Base-by-base conservation (phyloP, 345 rosid species). In the Rhizophora mangle region DNA sequence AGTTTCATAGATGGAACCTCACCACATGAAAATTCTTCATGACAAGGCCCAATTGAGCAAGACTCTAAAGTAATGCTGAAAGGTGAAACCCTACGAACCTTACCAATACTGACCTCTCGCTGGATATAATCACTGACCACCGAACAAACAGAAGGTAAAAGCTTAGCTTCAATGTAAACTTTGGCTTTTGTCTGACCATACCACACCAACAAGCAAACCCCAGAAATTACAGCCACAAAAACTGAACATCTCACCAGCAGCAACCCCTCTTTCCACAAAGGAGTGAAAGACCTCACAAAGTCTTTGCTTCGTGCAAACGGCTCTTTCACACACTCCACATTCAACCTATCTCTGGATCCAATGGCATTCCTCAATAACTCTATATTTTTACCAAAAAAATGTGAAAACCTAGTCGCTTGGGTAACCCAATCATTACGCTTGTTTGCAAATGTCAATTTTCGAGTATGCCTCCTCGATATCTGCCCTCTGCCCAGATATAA, bases 81-180 rank as follows among this genome's bases (percentile, higher is more conserved):
- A 67, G 97, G 97, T 4, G 98, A 94, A 72, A 94, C 83, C 71
- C 95, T 83, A 27, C 86, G 84, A 56, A 91, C 97, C 82, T 85
- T 94, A 36, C 96, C 96, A 56, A 88, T 82, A 75, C 84, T 86
- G 82, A 94, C 70, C 67, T 94, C 95, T 16, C 98, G 93, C 79
- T 88, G 91, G 47, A 94, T 75, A 72, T 74, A 79, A 78, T 88
- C 92, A 76, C 93, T 85, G 6, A 94, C 82, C 74, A 86, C 70
- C 2, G 96, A 89, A 72, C 96, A 88, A 78, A 91, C 92, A 0
- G 93, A 86, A 56, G 98, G 97, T 72, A 94, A 82, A 81, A 94
- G 95, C 83, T 85, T 89, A 11, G 82, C 74, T 78, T 94, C 97
- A 30, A 88, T 73, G 75, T 88, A 88, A 66, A 78, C 76, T 70